phyloP scores from a whole-genome alignment of 139 green algal species.

The Closterium sp. region DNA sequence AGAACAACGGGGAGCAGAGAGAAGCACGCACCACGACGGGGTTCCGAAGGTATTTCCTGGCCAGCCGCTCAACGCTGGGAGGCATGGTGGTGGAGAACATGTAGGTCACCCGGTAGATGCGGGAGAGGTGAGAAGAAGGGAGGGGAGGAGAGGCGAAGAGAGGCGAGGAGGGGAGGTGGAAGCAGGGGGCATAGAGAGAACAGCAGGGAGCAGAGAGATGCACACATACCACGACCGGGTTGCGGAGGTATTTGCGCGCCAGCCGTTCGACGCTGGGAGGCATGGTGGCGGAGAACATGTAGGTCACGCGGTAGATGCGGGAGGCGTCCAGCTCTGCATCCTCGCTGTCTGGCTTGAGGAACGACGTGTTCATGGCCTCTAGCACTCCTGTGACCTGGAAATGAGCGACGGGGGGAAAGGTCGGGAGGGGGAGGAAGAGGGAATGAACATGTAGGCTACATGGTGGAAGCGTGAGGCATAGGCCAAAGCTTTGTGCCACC shows the following conservation, averaged over 20 bases:
- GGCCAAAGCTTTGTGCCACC: too few relatives aligned
- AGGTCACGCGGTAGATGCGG: slow-evolving; percentile 88
- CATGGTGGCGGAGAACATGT: slow-evolving; percentile 99
- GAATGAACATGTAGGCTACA: slow-evolving; percentile 96
- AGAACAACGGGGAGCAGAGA: too few relatives aligned
- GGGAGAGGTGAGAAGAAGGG: too few relatives aligned
- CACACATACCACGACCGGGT: slow-evolving; percentile 54
- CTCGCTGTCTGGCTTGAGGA: slow-evolving; percentile 55
- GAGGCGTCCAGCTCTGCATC: slow-evolving; percentile 3
- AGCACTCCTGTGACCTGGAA: slow-evolving; percentile 45
- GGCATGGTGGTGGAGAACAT: slow-evolving; percentile 99
- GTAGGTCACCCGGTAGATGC: slow-evolving; percentile 92
- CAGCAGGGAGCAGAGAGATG: slow-evolving; percentile 96
- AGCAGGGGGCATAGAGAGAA: slow-evolving; percentile 66
- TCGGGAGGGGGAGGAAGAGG: background rate
- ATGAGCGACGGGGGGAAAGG: background rate
- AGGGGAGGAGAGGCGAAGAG: too few relatives aligned
- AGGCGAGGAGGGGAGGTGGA: too few relatives aligned
- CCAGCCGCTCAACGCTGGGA: slow-evolving; percentile 69
- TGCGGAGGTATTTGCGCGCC: slow-evolving; percentile 79
- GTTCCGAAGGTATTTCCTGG: slow-evolving; percentile 79
- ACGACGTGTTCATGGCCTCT: slow-evolving; percentile 24
- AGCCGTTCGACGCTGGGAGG: slow-evolving; percentile 73
- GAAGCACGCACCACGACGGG: slow-evolving; percentile 19
- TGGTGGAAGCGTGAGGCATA: slow-evolving; percentile 67